Evolutionary conservation across 192 early-diverging fungal species (phyloP).

Genomic region (Backusella sp.): DNA sequence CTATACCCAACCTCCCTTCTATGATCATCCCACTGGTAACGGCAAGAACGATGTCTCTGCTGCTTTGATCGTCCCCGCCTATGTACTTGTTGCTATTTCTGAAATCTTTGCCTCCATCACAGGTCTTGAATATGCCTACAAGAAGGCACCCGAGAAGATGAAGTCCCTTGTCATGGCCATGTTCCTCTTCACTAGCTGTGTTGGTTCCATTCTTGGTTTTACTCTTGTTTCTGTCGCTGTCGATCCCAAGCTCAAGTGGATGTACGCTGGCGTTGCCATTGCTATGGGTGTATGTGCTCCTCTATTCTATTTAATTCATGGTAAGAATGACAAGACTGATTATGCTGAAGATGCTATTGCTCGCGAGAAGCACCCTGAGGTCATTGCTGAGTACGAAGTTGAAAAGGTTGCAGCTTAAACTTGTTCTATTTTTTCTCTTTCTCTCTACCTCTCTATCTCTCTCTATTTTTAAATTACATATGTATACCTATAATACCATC

Average conservation of each 20-base stretch:
- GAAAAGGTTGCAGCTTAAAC: neutral
- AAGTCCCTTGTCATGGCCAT: constrained; percentile 66
- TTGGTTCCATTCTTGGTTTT: constrained; percentile 54
- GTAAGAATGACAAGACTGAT: constrained; percentile 49
- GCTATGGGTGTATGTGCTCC: constrained; percentile 32
- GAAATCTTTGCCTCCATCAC: constrained; percentile 70
- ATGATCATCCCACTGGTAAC: constrained; percentile 26
- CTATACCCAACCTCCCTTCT: constrained; percentile 57
- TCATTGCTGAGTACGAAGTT: neutral
- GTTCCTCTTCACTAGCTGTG: constrained; percentile 53
- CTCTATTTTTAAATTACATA: neutral
- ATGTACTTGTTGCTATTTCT: constrained; percentile 60
- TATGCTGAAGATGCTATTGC: constrained; percentile 28
- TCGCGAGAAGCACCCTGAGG: neutral
- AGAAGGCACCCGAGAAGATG: constrained; percentile 54
- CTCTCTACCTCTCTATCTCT: too few species aligned
- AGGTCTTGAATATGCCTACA: constrained; percentile 66
- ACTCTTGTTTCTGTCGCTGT: constrained; percentile 50
- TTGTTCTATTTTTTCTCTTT: too few species aligned
- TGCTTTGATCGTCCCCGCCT: constrained; percentile 50
- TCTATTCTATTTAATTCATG: constrained; percentile 51
- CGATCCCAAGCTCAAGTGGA: constrained; percentile 47
- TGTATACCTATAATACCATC: neutral
- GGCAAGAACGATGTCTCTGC: constrained; percentile 53
- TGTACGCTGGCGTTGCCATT: constrained; percentile 58